Conservation (phyloP, 148 eudicot species). For the Heliamphora exappendiculata region DNA sequence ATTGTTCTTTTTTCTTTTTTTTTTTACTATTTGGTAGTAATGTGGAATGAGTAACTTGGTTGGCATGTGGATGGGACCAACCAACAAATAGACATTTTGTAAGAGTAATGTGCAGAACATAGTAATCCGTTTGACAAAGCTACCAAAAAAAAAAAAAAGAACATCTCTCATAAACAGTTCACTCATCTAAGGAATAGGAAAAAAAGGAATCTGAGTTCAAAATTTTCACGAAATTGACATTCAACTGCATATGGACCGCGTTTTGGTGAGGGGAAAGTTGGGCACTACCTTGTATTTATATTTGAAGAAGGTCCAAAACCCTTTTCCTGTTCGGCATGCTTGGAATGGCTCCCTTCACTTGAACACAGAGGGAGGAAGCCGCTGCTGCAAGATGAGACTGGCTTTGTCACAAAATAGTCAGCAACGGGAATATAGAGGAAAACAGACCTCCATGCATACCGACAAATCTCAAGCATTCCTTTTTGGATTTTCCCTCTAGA, state of each 20-base stretch:
- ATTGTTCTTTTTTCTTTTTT: too few relatives aligned
- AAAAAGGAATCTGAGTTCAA: neutral
- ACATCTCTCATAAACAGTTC: too few relatives aligned
- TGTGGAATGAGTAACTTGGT: too few relatives aligned
- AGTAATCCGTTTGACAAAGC: too few relatives aligned
- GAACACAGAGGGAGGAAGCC: conserved; percentile 90
- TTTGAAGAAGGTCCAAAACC: conserved; percentile 54
- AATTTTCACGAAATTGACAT: neutral
- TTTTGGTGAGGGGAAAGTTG: neutral
- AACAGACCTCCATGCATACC: conserved; percentile 29
- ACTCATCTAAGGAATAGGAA: too few relatives aligned
- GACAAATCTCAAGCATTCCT: conserved; percentile 82
- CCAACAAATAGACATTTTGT: too few relatives aligned
- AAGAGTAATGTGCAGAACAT: too few relatives aligned
- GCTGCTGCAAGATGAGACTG: conserved; percentile 55
- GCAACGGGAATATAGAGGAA: neutral
- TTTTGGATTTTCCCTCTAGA: conserved; percentile 67
- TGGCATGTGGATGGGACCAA: too few relatives aligned
- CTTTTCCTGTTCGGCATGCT: conserved; percentile 88
- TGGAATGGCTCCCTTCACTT: conserved; percentile 97
- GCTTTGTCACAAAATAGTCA: conserved; percentile 2
- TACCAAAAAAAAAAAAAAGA: too few relatives aligned
- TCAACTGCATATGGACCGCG: neutral
- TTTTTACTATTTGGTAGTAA: too few relatives aligned
- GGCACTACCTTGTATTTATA: conserved; percentile 12